Base-by-base conservation (phyloP, 306 rosid species). In the Medicago truncatula region DNA sequence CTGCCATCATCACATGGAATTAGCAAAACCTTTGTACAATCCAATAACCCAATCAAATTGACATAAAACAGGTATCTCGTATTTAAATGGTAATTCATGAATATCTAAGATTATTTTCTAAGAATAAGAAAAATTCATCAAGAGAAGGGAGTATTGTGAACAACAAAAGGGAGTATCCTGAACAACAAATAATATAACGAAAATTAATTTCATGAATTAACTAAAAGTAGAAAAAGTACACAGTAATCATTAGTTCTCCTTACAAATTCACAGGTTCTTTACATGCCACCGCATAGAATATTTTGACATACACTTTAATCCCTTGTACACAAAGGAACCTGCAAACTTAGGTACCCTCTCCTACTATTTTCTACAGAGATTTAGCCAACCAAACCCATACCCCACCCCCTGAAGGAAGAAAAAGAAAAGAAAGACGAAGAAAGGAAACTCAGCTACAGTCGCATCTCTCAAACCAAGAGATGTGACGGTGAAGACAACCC, bases 181-280 rank as follows among this genome's bases (percentile, higher is more conserved):
- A 50, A 44, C 43, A 4, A 20, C 38, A 31, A 67, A 44, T 12
- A 21, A 39, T 50, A 40, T 7, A 68, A 8, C n/a, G 54, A 74
- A 75, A 52, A 41, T 14, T 68, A 60, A 64, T 77, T 53, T 40
- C 47, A 73, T 46, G 39, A 62, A 83, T 74, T 47, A 73, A 56
- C 77, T 50, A 54, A 17, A 69, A 69, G 62, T 23, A 59, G 70
- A 73, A 41, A 49, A 66, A 77, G 71, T 84, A 77, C 82, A 77
- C 39, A 58, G 75, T 54, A 68, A 38, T 67, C 84, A 73, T 64
- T 68, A 80, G 74, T 73, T 73, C 49, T 76, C 80, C 76, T 60
- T 25, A 62, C 77, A 67, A 78, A 64, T 77, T 80, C 62, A 54
- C 78, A 83, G 86, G 76, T 53, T 76, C 78, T 73, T 74, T 68